Conservation (phyloP, 2,329 filamentous ascomycete species). For the Ascochyta rabiei region DNA sequence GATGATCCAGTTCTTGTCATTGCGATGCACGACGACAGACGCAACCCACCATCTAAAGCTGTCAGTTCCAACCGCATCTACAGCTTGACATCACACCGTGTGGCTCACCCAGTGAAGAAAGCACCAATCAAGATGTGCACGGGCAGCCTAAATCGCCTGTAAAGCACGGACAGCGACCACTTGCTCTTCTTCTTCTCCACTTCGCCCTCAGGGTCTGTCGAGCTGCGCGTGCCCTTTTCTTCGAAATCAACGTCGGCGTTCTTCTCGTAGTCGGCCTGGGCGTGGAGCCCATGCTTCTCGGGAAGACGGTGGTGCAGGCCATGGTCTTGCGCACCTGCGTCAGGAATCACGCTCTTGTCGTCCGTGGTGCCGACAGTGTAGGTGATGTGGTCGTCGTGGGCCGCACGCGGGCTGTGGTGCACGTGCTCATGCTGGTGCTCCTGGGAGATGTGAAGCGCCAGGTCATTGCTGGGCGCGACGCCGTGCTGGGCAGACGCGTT, state of each 20-base stretch:
- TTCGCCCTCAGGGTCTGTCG: constrained; percentile 24
- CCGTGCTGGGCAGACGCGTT: constrained; percentile 44
- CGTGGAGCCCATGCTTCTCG: constrained; percentile 30
- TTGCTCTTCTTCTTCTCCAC: constrained; percentile 32
- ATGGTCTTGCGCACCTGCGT: constrained; percentile 50
- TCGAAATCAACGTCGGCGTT: constrained; percentile 44
- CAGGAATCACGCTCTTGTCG: constrained; percentile 41
- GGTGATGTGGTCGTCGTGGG: constrained; percentile 34
- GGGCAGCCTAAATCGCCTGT: constrained; percentile 51
- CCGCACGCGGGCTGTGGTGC: constrained; percentile 44
- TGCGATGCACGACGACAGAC: constrained; percentile 71
- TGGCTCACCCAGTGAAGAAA: constrained; percentile 59
- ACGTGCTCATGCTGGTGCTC: constrained; percentile 49
- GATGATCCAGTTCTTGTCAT: constrained; percentile 79
- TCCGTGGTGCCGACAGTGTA: constrained; percentile 47
- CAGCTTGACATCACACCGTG: constrained; percentile 9
- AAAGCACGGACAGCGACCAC: constrained; percentile 24
- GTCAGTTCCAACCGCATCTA: constrained; percentile 27
- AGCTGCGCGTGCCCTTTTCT: constrained; percentile 50
- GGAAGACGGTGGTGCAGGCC: constrained; percentile 44
- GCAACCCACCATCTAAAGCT: constrained; percentile 73
- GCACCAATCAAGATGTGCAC: constrained; percentile 52
- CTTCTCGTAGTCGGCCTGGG: constrained; percentile 42
- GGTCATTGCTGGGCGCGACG: constrained; percentile 43
- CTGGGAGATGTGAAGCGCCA: constrained; percentile 44